Conservation (phyloP, 1,284 basidiomycete genomes). For the Ganoderma lingzhi region DNA sequence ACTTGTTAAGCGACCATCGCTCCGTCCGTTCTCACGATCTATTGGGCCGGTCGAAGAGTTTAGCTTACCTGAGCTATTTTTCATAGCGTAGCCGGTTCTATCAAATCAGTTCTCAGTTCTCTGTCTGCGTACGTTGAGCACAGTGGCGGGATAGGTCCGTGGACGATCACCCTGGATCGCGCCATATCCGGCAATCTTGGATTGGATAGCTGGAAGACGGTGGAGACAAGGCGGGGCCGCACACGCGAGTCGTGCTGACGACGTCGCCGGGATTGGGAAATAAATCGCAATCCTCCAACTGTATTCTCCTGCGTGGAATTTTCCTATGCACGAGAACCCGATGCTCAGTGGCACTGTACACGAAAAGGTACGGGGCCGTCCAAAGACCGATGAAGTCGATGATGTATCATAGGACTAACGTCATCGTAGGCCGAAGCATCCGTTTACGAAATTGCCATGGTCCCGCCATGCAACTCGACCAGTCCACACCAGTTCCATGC, state of each 20-base stretch:
- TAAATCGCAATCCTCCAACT: neutral
- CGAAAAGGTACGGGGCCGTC: neutral
- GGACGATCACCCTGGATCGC: neutral
- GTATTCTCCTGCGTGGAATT: neutral
- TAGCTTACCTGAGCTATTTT: too few relatives aligned
- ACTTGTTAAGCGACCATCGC: too few relatives aligned
- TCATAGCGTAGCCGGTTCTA: too few relatives aligned
- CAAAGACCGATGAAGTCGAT: neutral
- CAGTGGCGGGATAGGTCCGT: neutral
- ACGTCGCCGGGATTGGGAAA: neutral
- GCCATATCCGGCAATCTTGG: neutral
- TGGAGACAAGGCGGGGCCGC: neutral
- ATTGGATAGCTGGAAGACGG: neutral
- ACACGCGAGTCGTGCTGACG: neutral
- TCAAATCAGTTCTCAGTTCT: too few relatives aligned
- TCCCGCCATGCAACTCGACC: neutral
- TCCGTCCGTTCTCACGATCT: too few relatives aligned
- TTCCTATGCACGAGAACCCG: neutral
- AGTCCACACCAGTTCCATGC: neutral
- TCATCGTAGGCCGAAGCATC: neutral
- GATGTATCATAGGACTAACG: neutral
- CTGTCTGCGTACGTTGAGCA: neutral
- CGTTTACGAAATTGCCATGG: constrained; percentile 1
- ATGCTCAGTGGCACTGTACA: neutral
- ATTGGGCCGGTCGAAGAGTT: too few relatives aligned